Evolutionary conservation across 352 stramenopile species (phyloP).

Genomic region (Thraustotheca clavata): DNA sequence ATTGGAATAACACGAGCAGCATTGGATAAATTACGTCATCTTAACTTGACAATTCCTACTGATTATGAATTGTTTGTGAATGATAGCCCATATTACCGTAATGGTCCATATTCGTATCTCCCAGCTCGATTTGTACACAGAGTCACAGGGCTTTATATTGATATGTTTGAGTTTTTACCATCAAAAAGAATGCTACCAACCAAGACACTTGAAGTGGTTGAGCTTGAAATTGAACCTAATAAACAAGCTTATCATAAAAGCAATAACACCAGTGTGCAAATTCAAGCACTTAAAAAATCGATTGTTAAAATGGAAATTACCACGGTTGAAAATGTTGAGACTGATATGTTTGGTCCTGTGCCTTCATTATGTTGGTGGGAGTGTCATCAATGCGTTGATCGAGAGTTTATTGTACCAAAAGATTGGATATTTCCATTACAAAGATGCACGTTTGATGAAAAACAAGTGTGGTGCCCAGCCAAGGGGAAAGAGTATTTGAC

Average conservation of each 20-base stretch:
- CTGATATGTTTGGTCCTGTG: background rate
- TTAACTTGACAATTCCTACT: background rate
- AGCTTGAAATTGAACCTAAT: too few species aligned
- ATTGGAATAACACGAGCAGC: constrained; percentile 39
- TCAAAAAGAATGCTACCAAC: too few species aligned
- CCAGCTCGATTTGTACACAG: constrained; percentile 38
- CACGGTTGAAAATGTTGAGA: background rate
- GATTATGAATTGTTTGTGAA: background rate
- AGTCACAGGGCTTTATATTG: constrained; percentile 41
- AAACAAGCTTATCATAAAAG: too few species aligned
- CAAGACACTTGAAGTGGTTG: too few species aligned
- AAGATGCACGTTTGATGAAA: background rate
- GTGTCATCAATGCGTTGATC: background rate
- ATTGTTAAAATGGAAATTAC: background rate
- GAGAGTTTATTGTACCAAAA: background rate
- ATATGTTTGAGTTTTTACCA: constrained; percentile 37
- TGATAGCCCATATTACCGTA: background rate
- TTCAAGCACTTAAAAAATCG: background rate
- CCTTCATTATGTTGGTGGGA: background rate
- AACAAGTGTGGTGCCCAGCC: background rate
- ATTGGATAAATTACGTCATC: constrained; percentile 33
- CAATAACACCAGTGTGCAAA: background rate
- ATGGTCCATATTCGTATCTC: constrained; percentile 14
- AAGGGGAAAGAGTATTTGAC: background rate
- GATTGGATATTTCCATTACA: background rate